phyloP scores from a whole-genome alignment of 2,329 filamentous ascomycete species.

The Ascosphaera apis region DNA sequence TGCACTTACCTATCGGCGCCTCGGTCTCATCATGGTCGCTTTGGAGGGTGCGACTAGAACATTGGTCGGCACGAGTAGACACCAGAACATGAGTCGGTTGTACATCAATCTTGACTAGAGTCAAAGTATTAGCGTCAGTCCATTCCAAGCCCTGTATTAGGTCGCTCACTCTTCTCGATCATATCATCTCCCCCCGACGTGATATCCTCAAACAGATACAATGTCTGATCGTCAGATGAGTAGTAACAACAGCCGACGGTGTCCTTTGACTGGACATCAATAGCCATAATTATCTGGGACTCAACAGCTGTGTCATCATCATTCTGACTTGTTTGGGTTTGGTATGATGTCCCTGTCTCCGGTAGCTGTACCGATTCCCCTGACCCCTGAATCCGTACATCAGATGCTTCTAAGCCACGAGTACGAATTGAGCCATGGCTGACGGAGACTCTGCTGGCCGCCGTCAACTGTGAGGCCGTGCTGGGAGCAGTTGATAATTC shows the following conservation, averaged over 20 bases:
- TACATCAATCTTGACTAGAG: conserved; percentile 35
- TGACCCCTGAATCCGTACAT: too few relatives aligned
- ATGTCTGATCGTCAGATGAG: conserved; percentile 40
- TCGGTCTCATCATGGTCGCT: too few relatives aligned
- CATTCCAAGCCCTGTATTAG: conserved; percentile 6
- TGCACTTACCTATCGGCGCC: too few relatives aligned
- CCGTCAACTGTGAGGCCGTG: too few relatives aligned
- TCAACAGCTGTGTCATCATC: too few relatives aligned
- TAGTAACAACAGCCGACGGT: conserved; percentile 73
- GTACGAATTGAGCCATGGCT: too few relatives aligned
- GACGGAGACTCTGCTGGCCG: too few relatives aligned
- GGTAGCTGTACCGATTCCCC: too few relatives aligned
- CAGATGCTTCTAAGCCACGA: too few relatives aligned
- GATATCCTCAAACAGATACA: conserved; percentile 60
- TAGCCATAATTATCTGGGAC: conserved; percentile 54
- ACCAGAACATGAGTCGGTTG: conserved; percentile 37
- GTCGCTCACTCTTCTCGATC: conserved; percentile 31
- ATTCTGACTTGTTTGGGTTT: too few relatives aligned
- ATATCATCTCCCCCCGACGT: conserved; percentile 43
- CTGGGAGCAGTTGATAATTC: too few relatives aligned
- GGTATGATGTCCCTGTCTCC: too few relatives aligned
- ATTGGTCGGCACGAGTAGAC: conserved; percentile 31
- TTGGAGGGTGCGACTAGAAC: conserved; percentile 4
- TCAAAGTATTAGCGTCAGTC: conserved; percentile 9
- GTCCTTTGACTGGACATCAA: conserved; percentile 48